These are phyloP conservation scores for Plasmodiophora brassicae DNA, from an alignment of 208 protist genomes.

Conservation along the genomic window DNA sequence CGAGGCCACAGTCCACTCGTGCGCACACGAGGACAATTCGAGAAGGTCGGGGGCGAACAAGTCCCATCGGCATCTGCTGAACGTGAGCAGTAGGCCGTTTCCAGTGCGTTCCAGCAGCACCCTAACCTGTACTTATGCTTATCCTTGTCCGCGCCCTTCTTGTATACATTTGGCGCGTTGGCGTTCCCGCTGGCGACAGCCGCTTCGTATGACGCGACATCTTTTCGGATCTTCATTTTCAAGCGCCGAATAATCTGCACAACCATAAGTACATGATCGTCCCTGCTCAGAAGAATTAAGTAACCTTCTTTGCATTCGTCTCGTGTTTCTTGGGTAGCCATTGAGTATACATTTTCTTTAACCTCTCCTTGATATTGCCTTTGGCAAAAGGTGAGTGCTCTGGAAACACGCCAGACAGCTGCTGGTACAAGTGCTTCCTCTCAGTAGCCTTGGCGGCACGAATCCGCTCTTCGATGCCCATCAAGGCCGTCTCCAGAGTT, in stretches of 20 bases:
- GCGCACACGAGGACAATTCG: neutral
- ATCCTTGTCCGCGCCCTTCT: too few relatives aligned
- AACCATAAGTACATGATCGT: neutral
- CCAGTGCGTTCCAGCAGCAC: too few relatives aligned
- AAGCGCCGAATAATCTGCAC: neutral
- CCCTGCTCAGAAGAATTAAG: neutral
- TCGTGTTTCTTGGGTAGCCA: conserved; percentile 20
- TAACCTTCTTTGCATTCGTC: neutral
- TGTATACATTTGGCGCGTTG: too few relatives aligned
- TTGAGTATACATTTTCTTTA: conserved; percentile 12
- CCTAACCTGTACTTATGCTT: too few relatives aligned
- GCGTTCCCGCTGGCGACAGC: neutral
- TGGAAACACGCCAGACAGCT: neutral
- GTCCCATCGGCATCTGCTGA: neutral
- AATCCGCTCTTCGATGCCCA: neutral
- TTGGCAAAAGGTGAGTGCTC: neutral
- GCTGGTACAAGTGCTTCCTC: conserved; percentile 1
- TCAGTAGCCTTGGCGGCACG: neutral
- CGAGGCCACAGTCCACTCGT: neutral
- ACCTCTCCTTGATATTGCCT: neutral
- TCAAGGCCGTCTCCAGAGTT: neutral
- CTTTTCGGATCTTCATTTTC: conserved; percentile 17
- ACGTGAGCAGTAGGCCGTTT: too few relatives aligned
- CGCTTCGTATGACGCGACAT: neutral
- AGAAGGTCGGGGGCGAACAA: conserved; percentile 5